Conservation (phyloP, 257 asterid species). For the Agastache rugosa region DNA sequence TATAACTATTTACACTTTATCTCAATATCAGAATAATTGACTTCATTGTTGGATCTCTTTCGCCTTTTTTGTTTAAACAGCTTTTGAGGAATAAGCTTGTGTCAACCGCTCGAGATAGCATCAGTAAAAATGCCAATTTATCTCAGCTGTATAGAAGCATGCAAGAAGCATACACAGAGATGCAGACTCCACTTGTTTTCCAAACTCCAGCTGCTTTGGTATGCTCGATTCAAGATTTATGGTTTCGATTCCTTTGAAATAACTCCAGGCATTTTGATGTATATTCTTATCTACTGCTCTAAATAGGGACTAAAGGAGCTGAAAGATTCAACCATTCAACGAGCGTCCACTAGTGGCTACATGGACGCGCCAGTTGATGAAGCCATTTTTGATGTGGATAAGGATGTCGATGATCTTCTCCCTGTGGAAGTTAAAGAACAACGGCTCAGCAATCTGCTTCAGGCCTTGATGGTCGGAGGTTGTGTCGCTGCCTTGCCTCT, state of each 20-base stretch:
- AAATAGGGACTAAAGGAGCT: slow-evolving; percentile 88
- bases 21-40: not conserved
- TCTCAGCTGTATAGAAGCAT: slow-evolving; percentile 80
- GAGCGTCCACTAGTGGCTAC: slow-evolving; percentile 73
- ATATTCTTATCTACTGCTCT: slow-evolving; percentile 6
- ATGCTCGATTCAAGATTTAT: slow-evolving; percentile 21
- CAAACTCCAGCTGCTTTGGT: slow-evolving; percentile 84
- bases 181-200: slow-evolving; percentile 93
- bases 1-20: not conserved
- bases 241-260: not conserved
- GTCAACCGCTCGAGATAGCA: slow-evolving; percentile 75
- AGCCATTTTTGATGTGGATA: slow-evolving; percentile 80
- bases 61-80: slow-evolving; percentile 47
- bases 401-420: slow-evolving; percentile 87
- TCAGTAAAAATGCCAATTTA: slow-evolving; percentile 66
- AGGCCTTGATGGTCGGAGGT: slow-evolving; percentile 76
- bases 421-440: slow-evolving; percentile 98
- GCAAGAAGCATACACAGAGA: slow-evolving; percentile 80
- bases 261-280: not conserved
- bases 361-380: slow-evolving; percentile 86
- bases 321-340: slow-evolving; percentile 77
- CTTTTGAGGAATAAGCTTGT: slow-evolving; percentile 89
- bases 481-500: slow-evolving; percentile 97
- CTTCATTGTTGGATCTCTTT: not conserved
- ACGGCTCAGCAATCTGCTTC: slow-evolving; percentile 91